Conservation (phyloP, 805 yeast species). For the Cyberlindnera japonica region DNA sequence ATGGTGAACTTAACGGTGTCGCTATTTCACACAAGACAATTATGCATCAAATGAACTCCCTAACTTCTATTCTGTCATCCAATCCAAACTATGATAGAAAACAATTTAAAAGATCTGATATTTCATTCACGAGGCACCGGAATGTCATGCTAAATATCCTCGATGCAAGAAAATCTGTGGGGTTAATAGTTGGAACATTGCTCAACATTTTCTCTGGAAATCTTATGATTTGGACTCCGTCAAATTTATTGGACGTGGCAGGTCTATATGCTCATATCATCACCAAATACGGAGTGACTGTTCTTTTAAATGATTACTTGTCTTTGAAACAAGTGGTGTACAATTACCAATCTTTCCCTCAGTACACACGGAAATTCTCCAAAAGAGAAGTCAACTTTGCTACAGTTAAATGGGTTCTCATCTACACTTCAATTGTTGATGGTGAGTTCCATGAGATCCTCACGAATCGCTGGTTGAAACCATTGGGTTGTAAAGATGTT, state of each 20-base stretch:
- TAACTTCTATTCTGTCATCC: constrained; percentile 66
- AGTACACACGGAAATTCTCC: constrained; percentile 73
- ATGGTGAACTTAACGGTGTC: constrained; percentile 90
- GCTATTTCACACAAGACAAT: constrained; percentile 88
- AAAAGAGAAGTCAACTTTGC: constrained; percentile 72
- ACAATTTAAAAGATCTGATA: constrained; percentile 49
- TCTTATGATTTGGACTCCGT: constrained; percentile 74
- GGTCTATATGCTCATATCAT: constrained; percentile 85
- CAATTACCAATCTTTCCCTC: constrained; percentile 89
- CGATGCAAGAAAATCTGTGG: constrained; percentile 77
- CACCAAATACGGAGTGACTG: constrained; percentile 64
- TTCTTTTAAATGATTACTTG: constrained; percentile 80
- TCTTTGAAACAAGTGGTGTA: constrained; percentile 87
- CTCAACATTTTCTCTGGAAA: constrained; percentile 86
- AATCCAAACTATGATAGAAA: constrained; percentile 45
- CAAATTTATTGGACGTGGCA: constrained; percentile 65
- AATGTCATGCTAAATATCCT: constrained; percentile 60
- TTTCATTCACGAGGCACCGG: constrained; percentile 42
- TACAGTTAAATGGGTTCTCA: constrained; percentile 82
- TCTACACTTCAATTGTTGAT: constrained; percentile 84
- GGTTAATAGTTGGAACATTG: constrained; percentile 76
- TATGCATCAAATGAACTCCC: constrained; percentile 79
- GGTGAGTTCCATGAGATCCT: constrained; percentile 89
- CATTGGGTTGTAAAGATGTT: constrained; percentile 79
- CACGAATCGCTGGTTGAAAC: constrained; percentile 85